Base-by-base conservation (phyloP, 768 basidiomycete genomes). In the Tremella fuciformis region DNA sequence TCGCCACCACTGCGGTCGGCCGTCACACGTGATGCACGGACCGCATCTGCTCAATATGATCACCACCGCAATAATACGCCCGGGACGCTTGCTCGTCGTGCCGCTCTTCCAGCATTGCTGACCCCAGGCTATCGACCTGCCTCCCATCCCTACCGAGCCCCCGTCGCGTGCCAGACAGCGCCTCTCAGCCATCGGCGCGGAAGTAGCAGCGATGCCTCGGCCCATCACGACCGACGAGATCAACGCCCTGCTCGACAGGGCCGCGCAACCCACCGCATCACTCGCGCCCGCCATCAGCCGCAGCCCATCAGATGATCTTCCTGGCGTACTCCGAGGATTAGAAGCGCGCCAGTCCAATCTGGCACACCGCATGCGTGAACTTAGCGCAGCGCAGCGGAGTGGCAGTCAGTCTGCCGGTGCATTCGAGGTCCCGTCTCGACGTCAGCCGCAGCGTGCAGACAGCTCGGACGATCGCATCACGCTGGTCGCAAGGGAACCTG, bases 141-240 rank as follows among this genome's bases (percentile, higher is more conserved):
- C 39, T 15, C 22, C 42, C 6, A 18, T 46, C 42, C 42, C 16
- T 15, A 4, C 42, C 42, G 42, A 46, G 7, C n/a, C n/a, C 7
- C 7, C 42, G 16, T 15, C 15, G 6, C 29, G 4, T 11, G 4
- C 29, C 29, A 4, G 29, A 4, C n/a, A 4, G 6, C 42, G 42
- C 8, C 42, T 46, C 22, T 6, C 42, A 46, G n/a, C 42, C 42
- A 46, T 46, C 4, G 42, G 42, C 42, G n/a, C 42, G 8, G 42
- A 46, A 46, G 22, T 46, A 46, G 42, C 42, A 8, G 42, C 42
- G n/a, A n/a, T 46, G n/a, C 42, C n/a, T 46, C 4, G 42, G n/a
- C 42, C 42, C 4, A 34, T 34, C 4, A 34, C 29, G 6, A 34
- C 29, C 29, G 29, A 34, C 29, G 29, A 34, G 29, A 34, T 34